These are phyloP conservation scores for Alternaria arbusti DNA, from an alignment of 2,329 filamentous ascomycete species.

Conservation along the genomic window DNA sequence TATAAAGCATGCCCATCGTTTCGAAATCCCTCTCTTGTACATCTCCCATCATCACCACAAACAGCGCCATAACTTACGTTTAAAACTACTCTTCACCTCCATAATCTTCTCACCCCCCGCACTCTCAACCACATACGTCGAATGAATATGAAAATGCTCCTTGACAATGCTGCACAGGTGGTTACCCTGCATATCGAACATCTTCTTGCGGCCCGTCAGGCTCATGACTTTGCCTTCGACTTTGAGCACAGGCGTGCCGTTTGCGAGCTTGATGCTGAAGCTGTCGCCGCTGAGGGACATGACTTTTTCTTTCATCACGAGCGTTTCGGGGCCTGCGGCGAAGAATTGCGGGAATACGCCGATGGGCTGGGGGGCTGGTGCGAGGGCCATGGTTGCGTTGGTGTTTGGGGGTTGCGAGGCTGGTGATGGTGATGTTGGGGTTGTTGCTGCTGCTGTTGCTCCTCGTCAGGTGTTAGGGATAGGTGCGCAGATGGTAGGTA, in stretches of 20 bases:
- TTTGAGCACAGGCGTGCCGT: conserved; percentile 61
- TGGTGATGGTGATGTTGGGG: not conserved
- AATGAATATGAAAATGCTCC: conserved; percentile 59
- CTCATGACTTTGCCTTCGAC: conserved; percentile 63
- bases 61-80: conserved; percentile 50
- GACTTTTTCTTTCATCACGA: conserved; percentile 67
- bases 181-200: conserved; percentile 60
- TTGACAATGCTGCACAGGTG: conserved; percentile 66
- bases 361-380: conserved; percentile 25
- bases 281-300: conserved; percentile 68
- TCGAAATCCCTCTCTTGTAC: too few species aligned
- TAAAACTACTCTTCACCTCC: conserved; percentile 63
- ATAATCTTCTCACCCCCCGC: conserved; percentile 57
- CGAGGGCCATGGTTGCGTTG: conserved; percentile 20
- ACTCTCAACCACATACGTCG: conserved; percentile 60
- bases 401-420: not conserved
- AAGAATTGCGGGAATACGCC: conserved; percentile 40
- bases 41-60: not conserved
- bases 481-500: not conserved
- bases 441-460: not conserved
- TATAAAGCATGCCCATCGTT: not conserved
- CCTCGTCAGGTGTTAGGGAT: not conserved
- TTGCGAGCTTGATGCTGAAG: conserved; percentile 66
- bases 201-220: conserved; percentile 62
- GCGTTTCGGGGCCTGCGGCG: conserved; percentile 47